Conservation (phyloP, 2,329 filamentous ascomycete species). For the Colletotrichum caudatum region DNA sequence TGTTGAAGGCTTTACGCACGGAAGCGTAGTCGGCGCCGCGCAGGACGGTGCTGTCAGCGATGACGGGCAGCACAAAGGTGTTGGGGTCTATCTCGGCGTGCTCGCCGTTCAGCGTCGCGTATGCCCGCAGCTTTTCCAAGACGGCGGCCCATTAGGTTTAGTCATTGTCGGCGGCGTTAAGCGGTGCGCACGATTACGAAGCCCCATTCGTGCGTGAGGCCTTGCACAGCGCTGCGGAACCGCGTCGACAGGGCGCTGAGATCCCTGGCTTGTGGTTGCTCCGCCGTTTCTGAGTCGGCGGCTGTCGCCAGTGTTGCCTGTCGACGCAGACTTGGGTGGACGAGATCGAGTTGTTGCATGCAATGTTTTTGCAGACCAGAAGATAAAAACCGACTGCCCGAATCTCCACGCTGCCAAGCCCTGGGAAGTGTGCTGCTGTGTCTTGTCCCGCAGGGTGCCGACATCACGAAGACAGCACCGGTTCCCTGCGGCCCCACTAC, state of each 20-base stretch:
- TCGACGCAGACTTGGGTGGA: background rate
- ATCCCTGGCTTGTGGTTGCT: background rate
- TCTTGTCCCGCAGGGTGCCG: too few relatives aligned
- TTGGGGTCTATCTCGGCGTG: background rate
- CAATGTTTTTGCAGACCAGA: background rate
- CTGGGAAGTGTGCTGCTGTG: too few relatives aligned
- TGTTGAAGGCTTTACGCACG: slow-evolving; percentile 4
- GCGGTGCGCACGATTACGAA: slow-evolving; percentile 16
- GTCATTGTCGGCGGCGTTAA: background rate
- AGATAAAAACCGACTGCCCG: background rate
- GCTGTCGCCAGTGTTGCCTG: too few relatives aligned
- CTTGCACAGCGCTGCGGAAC: background rate
- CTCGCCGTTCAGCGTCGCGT: background rate
- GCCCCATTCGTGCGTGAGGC: slow-evolving; percentile 4
- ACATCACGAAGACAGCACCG: too few relatives aligned
- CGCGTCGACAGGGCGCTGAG: background rate
- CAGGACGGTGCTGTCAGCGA: background rate
- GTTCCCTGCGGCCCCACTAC: too few relatives aligned
- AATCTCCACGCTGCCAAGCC: too few relatives aligned
- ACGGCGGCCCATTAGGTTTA: slow-evolving; percentile 1
- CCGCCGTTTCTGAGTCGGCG: background rate
- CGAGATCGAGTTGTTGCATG: background rate
- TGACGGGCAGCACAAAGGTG: background rate
- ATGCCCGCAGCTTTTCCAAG: background rate
- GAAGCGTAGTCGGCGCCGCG: background rate